Evolutionary conservation across 1,284 basidiomycete genomes (phyloP).

Genomic region (Cutaneotrichosporon sp.): DNA sequence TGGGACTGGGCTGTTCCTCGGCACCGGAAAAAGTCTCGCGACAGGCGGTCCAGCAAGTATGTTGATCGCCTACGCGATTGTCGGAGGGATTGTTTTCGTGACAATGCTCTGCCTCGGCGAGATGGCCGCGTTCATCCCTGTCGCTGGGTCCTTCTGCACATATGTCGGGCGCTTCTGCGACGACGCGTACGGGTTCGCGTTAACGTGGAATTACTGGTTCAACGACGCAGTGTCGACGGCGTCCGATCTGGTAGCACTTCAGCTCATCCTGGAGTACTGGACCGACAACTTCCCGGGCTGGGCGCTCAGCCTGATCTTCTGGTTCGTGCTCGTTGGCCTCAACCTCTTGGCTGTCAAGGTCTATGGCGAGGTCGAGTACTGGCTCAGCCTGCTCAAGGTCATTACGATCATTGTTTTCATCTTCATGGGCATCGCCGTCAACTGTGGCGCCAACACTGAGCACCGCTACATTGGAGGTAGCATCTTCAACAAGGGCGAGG

Average conservation of each 20-base stretch:
- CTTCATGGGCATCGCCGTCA: slow-evolving; percentile 66
- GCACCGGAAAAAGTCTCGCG: slow-evolving; percentile 19
- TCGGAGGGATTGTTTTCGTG: slow-evolving; percentile 49
- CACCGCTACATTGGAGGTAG: slow-evolving; percentile 50
- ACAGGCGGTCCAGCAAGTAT: slow-evolving; percentile 53
- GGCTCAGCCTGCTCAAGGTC: slow-evolving; percentile 69
- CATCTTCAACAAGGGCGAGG: slow-evolving; percentile 55
- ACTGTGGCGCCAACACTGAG: slow-evolving; percentile 52
- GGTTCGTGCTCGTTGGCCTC: slow-evolving; percentile 63
- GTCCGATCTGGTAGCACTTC: slow-evolving; percentile 72
- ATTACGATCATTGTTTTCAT: slow-evolving; percentile 63
- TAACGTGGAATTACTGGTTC: slow-evolving; percentile 71
- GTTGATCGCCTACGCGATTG: slow-evolving; percentile 30
- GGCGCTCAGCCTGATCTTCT: slow-evolving; percentile 64
- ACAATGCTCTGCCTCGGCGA: slow-evolving; percentile 55
- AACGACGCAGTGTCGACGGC: slow-evolving; percentile 61
- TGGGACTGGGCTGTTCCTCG: slow-evolving; percentile 18
- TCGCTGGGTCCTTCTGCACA: slow-evolving; percentile 70
- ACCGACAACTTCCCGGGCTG: slow-evolving; percentile 62
- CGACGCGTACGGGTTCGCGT: slow-evolving; percentile 72
- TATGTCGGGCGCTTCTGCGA: slow-evolving; percentile 60
- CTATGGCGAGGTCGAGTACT: slow-evolving; percentile 53
- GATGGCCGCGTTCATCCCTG: slow-evolving; percentile 53
- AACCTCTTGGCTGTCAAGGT: slow-evolving; percentile 24
- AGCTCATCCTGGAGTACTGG: slow-evolving; percentile 79